These are phyloP conservation scores for Thraustochytrium striatum DNA, from an alignment of 352 stramenopile genomes.

Conservation along the genomic window DNA sequence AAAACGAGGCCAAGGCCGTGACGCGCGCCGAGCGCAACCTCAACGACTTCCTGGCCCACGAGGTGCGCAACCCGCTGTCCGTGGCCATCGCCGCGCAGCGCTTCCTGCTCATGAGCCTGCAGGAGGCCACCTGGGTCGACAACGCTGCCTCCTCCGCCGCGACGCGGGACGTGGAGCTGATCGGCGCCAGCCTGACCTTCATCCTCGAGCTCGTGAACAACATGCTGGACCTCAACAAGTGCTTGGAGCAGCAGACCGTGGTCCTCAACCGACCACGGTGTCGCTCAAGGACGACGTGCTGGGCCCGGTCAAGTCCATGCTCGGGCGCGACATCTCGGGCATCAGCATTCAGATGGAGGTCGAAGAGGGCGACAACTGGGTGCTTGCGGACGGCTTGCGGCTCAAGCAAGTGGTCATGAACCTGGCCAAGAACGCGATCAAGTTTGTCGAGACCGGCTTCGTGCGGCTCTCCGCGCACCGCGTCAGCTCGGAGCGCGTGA, in stretches of 20 bases:
- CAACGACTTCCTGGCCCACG: slow-evolving; percentile 51
- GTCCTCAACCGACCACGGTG: neutral
- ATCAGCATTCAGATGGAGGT: slow-evolving; percentile 54
- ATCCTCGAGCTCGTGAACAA: slow-evolving; percentile 58
- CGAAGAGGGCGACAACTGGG: slow-evolving; percentile 51
- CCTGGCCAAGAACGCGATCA: slow-evolving; percentile 54
- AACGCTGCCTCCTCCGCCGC: too few species aligned
- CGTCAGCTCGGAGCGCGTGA: neutral
- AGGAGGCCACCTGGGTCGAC: slow-evolving; percentile 39
- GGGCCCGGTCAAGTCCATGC: slow-evolving; percentile 52
- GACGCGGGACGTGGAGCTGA: slow-evolving; percentile 51
- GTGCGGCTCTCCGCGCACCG: slow-evolving; percentile 52
- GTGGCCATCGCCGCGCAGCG: neutral
- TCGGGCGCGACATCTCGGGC: slow-evolving; percentile 50
- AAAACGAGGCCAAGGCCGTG: too few species aligned
- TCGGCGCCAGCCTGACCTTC: slow-evolving; percentile 54
- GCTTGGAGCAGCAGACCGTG: slow-evolving; percentile 45
- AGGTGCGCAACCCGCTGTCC: slow-evolving; percentile 50
- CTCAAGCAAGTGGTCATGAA: slow-evolving; percentile 60
- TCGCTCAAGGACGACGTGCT: slow-evolving; percentile 53
- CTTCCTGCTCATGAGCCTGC: neutral
- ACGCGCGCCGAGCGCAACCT: slow-evolving; percentile 34
- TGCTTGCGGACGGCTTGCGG: slow-evolving; percentile 55
- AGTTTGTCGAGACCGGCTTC: slow-evolving; percentile 58
- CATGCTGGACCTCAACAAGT: slow-evolving; percentile 58